These are phyloP conservation scores for Cystobasidiaceae sp. DNA, from an alignment of 1,284 basidiomycete species.

Conservation along the genomic window DNA sequence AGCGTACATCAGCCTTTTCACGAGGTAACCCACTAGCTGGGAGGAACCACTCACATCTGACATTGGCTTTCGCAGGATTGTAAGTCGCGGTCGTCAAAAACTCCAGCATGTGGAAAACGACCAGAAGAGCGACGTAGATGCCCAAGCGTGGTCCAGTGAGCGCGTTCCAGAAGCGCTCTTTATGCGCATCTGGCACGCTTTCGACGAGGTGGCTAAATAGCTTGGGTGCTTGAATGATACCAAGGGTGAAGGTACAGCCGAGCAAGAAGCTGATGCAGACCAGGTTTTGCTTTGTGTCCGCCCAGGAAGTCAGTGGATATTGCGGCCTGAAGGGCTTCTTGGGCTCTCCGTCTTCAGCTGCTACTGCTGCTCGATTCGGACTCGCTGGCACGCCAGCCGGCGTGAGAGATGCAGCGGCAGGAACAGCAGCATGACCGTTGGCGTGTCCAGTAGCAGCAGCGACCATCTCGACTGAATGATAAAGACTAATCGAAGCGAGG, in stretches of 20 bases:
- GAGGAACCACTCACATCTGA: constrained; percentile 74
- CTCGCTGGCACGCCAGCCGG: background rate
- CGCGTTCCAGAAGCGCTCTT: constrained; percentile 15
- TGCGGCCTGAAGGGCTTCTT: constrained; percentile 13
- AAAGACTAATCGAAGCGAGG: background rate
- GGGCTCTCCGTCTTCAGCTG: background rate
- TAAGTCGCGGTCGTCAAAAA: constrained; percentile 93
- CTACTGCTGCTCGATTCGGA: too few species aligned
- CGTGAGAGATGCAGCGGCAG: too few species aligned
- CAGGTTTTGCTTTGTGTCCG: constrained; percentile 41
- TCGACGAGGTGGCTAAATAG: too few species aligned
- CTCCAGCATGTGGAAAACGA: constrained; percentile 86
- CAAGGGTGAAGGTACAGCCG: constrained; percentile 37
- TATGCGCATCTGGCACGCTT: too few species aligned
- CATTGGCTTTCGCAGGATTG: constrained; percentile 85
- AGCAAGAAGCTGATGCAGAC: constrained; percentile 40
- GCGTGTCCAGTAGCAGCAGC: background rate
- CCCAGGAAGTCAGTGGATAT: constrained; percentile 39
- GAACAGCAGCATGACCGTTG: background rate
- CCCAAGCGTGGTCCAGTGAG: constrained; percentile 64
- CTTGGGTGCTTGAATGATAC: constrained; percentile 17
- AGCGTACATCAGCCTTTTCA: background rate
- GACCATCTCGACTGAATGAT: background rate
- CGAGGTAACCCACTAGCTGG: background rate
- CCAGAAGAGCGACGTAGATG: constrained; percentile 73